These are phyloP conservation scores for Starmera caribaea DNA, from an alignment of 805 yeast species.

Conservation along the genomic window DNA sequence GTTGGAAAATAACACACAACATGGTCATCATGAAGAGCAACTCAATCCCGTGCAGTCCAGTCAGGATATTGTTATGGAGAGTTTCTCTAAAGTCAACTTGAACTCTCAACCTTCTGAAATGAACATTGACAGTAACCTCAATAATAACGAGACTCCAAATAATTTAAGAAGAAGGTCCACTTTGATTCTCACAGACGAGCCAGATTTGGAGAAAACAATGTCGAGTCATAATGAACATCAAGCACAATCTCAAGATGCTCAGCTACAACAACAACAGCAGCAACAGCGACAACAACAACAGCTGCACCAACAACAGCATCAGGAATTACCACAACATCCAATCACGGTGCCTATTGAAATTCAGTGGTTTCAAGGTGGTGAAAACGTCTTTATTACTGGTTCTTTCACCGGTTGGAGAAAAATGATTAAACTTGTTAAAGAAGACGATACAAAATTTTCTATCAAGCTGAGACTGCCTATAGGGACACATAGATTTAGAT, in stretches of 20 bases:
- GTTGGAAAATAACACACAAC: not conserved
- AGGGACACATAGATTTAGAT: conserved; percentile 89
- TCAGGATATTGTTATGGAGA: conserved; percentile 19
- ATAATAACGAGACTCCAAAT: not conserved
- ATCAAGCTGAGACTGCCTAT: conserved; percentile 73
- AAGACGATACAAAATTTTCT: conserved; percentile 43
- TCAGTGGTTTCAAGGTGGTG: conserved; percentile 95
- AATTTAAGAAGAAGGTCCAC: conserved; percentile 55
- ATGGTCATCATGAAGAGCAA: not conserved
- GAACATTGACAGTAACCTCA: conserved; percentile 13
- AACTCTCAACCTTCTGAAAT: conserved; percentile 15
- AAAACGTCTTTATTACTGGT: conserved; percentile 91
- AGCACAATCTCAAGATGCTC: conserved; percentile 9
- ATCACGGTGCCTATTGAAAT: conserved; percentile 48
- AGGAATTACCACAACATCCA: not conserved
- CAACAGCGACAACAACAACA: conserved; percentile 2
- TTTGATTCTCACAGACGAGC: conserved; percentile 59
- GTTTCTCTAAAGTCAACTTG: conserved; percentile 14
- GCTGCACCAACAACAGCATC: conserved; percentile 3
- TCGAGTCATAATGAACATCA: conserved; percentile 23
- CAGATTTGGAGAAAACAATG: conserved; percentile 43
- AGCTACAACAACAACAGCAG: conserved; percentile 3
- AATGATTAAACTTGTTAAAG: conserved; percentile 77
- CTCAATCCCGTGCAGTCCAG: conserved; percentile 5
- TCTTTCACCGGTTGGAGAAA: conserved; percentile 98